Evolutionary conservation across 2,329 filamentous ascomycete species (phyloP).

Genomic region (Immersiporthe knoxdaviesiana): DNA sequence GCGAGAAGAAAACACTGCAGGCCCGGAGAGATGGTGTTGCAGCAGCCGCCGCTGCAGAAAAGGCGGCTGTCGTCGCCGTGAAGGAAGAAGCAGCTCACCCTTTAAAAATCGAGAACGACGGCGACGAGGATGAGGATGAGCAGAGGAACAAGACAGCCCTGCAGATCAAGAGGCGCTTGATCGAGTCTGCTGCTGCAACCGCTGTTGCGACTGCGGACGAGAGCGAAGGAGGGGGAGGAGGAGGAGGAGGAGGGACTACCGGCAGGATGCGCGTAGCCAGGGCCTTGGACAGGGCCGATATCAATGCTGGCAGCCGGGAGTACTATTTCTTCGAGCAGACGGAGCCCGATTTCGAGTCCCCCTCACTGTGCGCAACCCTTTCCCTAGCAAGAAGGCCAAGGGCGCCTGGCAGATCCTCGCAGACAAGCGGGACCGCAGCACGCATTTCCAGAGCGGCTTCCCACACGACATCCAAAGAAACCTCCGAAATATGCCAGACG

Average conservation of each 20-base stretch:
- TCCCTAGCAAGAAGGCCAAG: conserved; percentile 43
- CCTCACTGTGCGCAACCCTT: conserved; percentile 36
- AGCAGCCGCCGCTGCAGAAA: background rate
- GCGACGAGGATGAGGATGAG: conserved; percentile 14
- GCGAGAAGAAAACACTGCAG: conserved; percentile 28
- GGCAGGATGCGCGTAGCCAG: conserved; percentile 41
- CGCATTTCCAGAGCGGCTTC: conserved; percentile 65
- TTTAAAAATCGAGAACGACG: conserved; percentile 17
- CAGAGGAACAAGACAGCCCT: conserved; percentile 17
- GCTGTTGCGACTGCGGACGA: conserved; percentile 34
- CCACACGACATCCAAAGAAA: conserved; percentile 56
- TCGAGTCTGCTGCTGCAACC: conserved; percentile 34
- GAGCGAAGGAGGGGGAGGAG: too few species aligned
- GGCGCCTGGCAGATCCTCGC: conserved; percentile 53
- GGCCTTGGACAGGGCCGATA: conserved; percentile 55
- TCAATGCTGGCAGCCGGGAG: conserved; percentile 40
- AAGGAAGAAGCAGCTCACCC: background rate
- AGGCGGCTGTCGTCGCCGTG: background rate
- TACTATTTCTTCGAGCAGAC: conserved; percentile 57
- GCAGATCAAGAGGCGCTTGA: conserved; percentile 35
- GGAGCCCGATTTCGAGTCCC: conserved; percentile 33
- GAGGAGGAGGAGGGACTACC: conserved; percentile 51
- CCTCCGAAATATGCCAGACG: conserved; percentile 58
- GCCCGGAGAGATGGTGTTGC: conserved; percentile 3
- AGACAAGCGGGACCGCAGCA: conserved; percentile 55